phyloP scores from a whole-genome alignment of 1,139 yeast species.

The Scheffersomyces parashehatae region DNA sequence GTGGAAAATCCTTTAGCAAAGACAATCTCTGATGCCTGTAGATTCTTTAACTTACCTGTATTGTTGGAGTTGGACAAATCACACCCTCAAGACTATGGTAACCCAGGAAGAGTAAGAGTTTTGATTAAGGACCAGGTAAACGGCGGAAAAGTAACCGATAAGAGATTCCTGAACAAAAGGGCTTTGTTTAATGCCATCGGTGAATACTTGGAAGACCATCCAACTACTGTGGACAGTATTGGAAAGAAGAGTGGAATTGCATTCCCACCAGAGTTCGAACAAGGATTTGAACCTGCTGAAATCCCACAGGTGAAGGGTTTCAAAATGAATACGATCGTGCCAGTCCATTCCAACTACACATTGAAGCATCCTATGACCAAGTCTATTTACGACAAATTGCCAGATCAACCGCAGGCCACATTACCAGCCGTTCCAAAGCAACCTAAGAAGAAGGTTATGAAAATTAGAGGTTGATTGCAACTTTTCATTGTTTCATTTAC shows the following conservation, averaged over 20 bases:
- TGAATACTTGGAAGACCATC: conserved; percentile 62
- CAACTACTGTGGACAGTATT: conserved; percentile 67
- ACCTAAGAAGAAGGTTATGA: conserved; percentile 55
- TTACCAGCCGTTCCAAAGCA: conserved; percentile 43
- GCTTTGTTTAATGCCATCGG: conserved; percentile 63
- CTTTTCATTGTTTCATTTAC: no score
- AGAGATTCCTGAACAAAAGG: conserved; percentile 59
- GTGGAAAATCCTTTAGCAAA: conserved; percentile 88
- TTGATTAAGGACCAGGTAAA: conserved; percentile 49
- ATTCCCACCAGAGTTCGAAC: conserved; percentile 58
- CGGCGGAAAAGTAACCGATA: conserved; percentile 39
- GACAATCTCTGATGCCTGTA: conserved; percentile 69
- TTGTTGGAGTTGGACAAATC: conserved; percentile 76
- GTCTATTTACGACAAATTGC: conserved; percentile 57
- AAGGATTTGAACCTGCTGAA: conserved; percentile 55
- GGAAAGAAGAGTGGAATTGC: conserved; percentile 55
- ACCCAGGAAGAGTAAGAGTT: conserved; percentile 91
- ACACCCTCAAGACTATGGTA: conserved; percentile 97
- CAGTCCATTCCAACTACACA: conserved; percentile 76
- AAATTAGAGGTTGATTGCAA: conserved; percentile 37
- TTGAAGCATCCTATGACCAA: conserved; percentile 86
- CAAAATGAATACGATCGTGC: conserved; percentile 82
- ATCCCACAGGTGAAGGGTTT: conserved; percentile 82
- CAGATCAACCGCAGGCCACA: conserved; percentile 38
- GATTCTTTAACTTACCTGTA: conserved; percentile 49